Evolutionary conservation across 2,329 filamentous ascomycete genomes (phyloP).

Genomic region (Xylaria multiplex): DNA sequence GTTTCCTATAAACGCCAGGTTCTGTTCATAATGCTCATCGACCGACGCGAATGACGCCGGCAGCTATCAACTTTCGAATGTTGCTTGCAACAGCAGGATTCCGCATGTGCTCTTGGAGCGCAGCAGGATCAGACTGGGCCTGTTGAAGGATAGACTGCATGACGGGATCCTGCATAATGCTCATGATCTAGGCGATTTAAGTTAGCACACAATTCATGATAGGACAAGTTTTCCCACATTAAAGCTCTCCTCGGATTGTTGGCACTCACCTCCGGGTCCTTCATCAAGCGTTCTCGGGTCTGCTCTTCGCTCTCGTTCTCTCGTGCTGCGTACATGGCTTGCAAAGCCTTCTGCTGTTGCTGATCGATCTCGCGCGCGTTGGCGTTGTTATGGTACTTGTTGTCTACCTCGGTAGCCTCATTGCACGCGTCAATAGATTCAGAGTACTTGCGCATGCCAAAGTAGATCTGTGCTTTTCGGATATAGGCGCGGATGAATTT

Average conservation of each 20-base stretch:
- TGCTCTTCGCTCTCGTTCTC: conserved; percentile 97
- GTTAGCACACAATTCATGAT: conserved; percentile 43
- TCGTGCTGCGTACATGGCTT: conserved; percentile 87
- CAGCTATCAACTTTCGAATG: conserved; percentile 93
- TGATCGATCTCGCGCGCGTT: conserved; percentile 92
- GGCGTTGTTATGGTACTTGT: conserved; percentile 72
- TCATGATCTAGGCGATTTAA: conserved; percentile 71
- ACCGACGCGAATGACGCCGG: conserved; percentile 87
- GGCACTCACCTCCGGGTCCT: conserved; percentile 83
- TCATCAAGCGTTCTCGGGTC: conserved; percentile 88
- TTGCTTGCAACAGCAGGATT: conserved; percentile 86
- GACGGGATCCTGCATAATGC: conserved; percentile 92
- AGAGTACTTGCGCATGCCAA: conserved; percentile 98
- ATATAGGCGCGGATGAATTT: conserved; percentile 97
- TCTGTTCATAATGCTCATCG: conserved; percentile 43
- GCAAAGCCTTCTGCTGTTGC: conserved; percentile 91
- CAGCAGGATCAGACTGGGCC: conserved; percentile 90
- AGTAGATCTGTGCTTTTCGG: conserved; percentile 93
- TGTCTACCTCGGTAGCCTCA: conserved; percentile 81
- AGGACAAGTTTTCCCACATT: background rate
- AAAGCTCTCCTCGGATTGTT: background rate
- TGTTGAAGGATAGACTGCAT: conserved; percentile 99
- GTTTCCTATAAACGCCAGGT: conserved; percentile 33
- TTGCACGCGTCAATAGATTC: conserved; percentile 90
- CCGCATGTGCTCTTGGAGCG: conserved; percentile 96